phyloP scores from a whole-genome alignment of 2,329 filamentous ascomycete genomes.

The Penicillium janthinellum region DNA sequence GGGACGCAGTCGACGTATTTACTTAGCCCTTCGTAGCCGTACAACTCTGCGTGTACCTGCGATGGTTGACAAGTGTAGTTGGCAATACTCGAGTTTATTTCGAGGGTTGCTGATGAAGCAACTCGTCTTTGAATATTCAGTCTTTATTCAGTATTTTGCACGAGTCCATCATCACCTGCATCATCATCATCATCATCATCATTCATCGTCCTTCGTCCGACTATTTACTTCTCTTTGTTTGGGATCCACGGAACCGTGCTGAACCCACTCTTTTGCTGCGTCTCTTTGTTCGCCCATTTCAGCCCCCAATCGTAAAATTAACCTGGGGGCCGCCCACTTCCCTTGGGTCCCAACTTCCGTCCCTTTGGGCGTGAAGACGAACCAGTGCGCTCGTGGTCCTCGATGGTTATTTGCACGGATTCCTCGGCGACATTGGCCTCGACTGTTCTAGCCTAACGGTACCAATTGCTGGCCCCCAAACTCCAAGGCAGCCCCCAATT shows the following conservation, averaged over 20 bases:
- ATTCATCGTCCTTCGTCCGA: not conserved
- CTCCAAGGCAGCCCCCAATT: not conserved
- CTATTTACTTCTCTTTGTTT: not conserved
- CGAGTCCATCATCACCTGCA: not conserved
- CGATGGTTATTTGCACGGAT: too few species aligned
- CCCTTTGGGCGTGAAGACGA: not conserved
- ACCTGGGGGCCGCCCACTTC: not conserved
- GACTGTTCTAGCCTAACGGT: not conserved
- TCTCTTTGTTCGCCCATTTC: not conserved
- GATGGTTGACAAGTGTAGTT: not conserved
- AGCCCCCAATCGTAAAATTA: not conserved
- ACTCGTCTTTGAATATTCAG: not conserved
- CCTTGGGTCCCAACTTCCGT: not conserved
- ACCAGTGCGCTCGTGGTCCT: not conserved
- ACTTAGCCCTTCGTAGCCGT: too few species aligned
- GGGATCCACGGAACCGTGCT: not conserved
- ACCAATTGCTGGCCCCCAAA: conserved; percentile 3
- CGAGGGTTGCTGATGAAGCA: too few species aligned
- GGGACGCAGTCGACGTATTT: too few species aligned
- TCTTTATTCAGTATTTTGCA: too few species aligned
- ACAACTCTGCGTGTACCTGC: too few species aligned
- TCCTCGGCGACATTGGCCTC: not conserved
- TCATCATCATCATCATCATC: not conserved
- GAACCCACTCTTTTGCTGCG: not conserved
- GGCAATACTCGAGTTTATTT: not conserved